These are phyloP conservation scores for Diplogelasinospora grovesii DNA, from an alignment of 495 filamentous ascomycete species.

Conservation along the genomic window DNA sequence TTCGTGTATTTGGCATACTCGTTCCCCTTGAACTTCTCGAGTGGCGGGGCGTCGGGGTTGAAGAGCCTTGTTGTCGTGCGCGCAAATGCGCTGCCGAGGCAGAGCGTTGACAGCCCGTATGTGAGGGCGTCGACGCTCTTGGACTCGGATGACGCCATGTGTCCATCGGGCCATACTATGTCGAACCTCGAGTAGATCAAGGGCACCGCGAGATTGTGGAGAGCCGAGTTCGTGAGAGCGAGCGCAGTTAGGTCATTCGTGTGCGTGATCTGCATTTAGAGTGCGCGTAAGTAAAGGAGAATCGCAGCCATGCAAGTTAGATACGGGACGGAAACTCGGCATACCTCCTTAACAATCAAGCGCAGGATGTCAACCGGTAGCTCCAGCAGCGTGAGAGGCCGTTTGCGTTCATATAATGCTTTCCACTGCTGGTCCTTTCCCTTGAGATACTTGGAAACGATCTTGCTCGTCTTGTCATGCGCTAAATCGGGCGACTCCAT, in stretches of 20 bases:
- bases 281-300: no score
- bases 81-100: slow-evolving; percentile 71
- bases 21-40: slow-evolving; percentile 43
- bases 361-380: slow-evolving; percentile 83
- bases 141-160: slow-evolving; percentile 54
- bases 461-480: slow-evolving; percentile 5
- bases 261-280: slow-evolving; percentile 65
- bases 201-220: slow-evolving; percentile 74
- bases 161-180: slow-evolving; percentile 84
- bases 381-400: slow-evolving; percentile 55
- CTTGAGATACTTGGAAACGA: slow-evolving; percentile 27
- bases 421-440: slow-evolving; percentile 38
- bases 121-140: slow-evolving; percentile 85
- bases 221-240: slow-evolving; percentile 75
- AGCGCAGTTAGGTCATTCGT: slow-evolving; percentile 83
- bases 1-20: slow-evolving; percentile 79
- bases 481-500: slow-evolving; percentile 3
- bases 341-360: slow-evolving; percentile 83
- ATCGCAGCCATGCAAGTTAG: neutral
- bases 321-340: slow-evolving; percentile 9
- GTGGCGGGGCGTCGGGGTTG: slow-evolving; percentile 5
- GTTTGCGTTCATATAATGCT: slow-evolving; percentile 27
- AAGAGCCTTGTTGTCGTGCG: slow-evolving; percentile 34
- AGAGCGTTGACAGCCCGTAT: slow-evolving; percentile 81
- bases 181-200: slow-evolving; percentile 91